Evolutionary conservation across 2,329 filamentous ascomycete species (phyloP), one percentile per base, ranked within the genome.

Genomic region (Orbilia oligospora): DNA sequence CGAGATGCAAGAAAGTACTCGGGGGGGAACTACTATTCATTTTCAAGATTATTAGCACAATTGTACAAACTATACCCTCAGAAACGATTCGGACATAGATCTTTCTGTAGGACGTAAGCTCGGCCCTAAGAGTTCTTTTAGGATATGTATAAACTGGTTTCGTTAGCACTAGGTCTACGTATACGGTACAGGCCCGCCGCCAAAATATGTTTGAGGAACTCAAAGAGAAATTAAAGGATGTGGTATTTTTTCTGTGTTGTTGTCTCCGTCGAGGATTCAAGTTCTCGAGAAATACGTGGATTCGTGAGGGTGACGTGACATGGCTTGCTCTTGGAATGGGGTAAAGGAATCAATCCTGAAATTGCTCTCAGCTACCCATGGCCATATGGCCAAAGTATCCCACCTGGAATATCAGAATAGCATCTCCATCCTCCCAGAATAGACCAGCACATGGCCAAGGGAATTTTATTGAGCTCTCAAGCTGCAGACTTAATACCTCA

Each of bases 401-500:
- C 56, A 61, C 36, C 36, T 61, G 56, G 56, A 61, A 61, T 61
- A 44, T 61, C 36, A 41, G 55, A 24, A 44, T 27, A 20, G 20
- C 36, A 27, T 61, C 33, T 18, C 18, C 36, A 61, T 61, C 36
- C 30, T 41, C 56, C 56, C 18, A 61, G 56, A 61, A 61, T 61
- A 61, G 56, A 61, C 56, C 36, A 44, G 36, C 33, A 41, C 56
- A 61, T 44, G 55, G 36, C 55, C 55, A 61, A 61, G 36, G 55
- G 33, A 61, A 61, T 61, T 61, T 61, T 44, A 61, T 44, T 61
- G 56, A 61, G 56, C 56, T 61, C 56, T 61, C 56, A 61, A 61
- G 56, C 36, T 61, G 56, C 56, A 61, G 56, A 61, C 18, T 61
- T 61, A 61, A 61, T 61, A 61, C 56, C 56, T 41, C 56, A 61